Percentiles rank a stretch among this genome's conserved stretches.
Evolutionary conservation across 768 basidiomycete genomes (phyloP).

Genomic region (Mrakia hoshinonis): DNA sequence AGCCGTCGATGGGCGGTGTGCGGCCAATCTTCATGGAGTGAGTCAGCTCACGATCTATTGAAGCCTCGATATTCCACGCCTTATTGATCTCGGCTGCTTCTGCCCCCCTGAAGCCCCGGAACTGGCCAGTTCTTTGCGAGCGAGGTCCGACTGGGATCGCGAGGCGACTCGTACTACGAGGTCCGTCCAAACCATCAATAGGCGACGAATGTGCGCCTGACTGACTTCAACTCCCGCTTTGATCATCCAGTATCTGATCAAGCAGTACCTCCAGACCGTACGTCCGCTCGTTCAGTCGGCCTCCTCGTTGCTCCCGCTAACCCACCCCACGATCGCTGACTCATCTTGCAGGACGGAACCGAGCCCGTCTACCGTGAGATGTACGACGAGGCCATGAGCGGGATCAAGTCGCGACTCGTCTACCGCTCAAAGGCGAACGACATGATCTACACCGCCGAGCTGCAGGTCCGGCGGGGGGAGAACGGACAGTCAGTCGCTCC

Average conservation of each 20-base stretch:
- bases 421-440: conserved; percentile 53
- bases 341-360: conserved; percentile 57
- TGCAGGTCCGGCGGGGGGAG: conserved; percentile 52
- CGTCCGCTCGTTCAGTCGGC: conserved; percentile 26
- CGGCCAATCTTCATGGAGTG: conserved; percentile 79
- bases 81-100: conserved; percentile 1
- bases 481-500: neutral
- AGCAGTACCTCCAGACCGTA: conserved; percentile 77
- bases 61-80: neutral
- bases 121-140: conserved; percentile 54
- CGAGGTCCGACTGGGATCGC: conserved; percentile 77
- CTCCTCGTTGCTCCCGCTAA: neutral
- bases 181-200: neutral
- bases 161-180: conserved; percentile 91
- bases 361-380: conserved; percentile 77
- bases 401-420: conserved; percentile 66
- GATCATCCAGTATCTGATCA: conserved; percentile 41
- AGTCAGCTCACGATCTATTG: conserved; percentile 32
- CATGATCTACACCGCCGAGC: conserved; percentile 72
- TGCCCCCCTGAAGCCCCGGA: conserved; percentile 43
- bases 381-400: conserved; percentile 79
- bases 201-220: conserved; percentile 58
- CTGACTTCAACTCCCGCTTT: conserved; percentile 33
- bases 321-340: no score
- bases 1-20: conserved; percentile 60